Base-by-base conservation (phyloP, 305 asterid species). In the Stenogyne calaminthoides region DNA sequence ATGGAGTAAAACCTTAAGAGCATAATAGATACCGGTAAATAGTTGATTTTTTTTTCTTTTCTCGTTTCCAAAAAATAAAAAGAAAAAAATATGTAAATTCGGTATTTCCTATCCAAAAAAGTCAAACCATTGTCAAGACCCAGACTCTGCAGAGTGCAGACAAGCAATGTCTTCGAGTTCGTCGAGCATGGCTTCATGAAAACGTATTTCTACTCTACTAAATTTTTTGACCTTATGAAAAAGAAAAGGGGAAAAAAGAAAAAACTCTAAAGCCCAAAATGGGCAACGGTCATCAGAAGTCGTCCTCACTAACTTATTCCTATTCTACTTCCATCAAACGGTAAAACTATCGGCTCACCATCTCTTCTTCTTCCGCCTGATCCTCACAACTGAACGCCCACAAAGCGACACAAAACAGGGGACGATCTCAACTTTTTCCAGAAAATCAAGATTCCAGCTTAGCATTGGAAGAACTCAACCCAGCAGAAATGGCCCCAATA, bases 381-480 rank as follows among this genome's bases (percentile, higher is more conserved):
- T 32, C 36, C 36, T 32, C 36, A 5, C 6, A 32, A 4, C 36
- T 32, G 63, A 60, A 19, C 9, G 8, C 40, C 67, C 15, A 70
- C 75, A 58, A 57, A n/a, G n/a, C 46, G 40, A 49, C 37, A 64
- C 32, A 72, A 52, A 63, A 75, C 22, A 71, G n/a, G 59, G 59
- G 14, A 18, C 59, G 47, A 46, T 25, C 49, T 75, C 69, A 42
- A 59, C 16, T 37, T 71, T 36, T 12, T 39, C 44, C 44, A 14
- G 75, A 34, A 71, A 80, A 76, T 87, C 86, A 89, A 79, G 91
- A 84, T 77, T 84, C 87, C 76, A 81, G 82, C 82, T 84, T 84
- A 64, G 82, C 61, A 66, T 80, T 81, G 51, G 88, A 77, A 9
- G 88, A 80, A 81, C 82, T 69, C 79, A 72, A 73, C 64, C 88